phyloP scores from a whole-genome alignment of 805 yeast species.

The Spencermartinsiella europaea region DNA sequence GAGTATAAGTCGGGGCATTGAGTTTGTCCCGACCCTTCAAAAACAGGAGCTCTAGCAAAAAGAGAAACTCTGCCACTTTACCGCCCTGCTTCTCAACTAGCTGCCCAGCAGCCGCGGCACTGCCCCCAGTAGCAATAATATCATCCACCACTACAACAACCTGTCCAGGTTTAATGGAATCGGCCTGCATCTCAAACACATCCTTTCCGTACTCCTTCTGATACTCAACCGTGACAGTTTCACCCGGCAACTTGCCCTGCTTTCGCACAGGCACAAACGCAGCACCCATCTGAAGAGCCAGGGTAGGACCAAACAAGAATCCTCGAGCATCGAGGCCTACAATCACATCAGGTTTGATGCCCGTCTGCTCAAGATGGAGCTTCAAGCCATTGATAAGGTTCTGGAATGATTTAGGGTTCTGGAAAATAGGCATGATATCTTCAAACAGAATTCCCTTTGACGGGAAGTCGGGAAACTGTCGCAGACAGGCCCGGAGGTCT shows the following conservation, averaged over 20 bases:
- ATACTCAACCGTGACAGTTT: slow-evolving; percentile 63
- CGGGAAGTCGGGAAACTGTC: slow-evolving; percentile 92
- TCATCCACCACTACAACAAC: slow-evolving; percentile 89
- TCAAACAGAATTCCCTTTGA: slow-evolving; percentile 87
- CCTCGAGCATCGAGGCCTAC: slow-evolving; percentile 98
- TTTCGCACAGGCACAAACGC: slow-evolving; percentile 96
- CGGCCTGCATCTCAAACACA: slow-evolving; percentile 81
- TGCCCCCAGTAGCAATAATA: slow-evolving; percentile 97
- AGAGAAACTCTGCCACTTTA: slow-evolving; percentile 71
- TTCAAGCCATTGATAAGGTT: slow-evolving; percentile 77
- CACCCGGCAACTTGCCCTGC: slow-evolving; percentile 92
- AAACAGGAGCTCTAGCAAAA: slow-evolving; percentile 92
- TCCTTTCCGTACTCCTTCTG: slow-evolving; percentile 91
- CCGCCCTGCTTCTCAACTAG: slow-evolving; percentile 65
- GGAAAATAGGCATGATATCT: slow-evolving; percentile 93
- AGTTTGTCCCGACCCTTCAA: slow-evolving; percentile 88
- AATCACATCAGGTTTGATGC: slow-evolving; percentile 71
- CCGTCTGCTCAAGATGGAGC: slow-evolving; percentile 55
- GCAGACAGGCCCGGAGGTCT: slow-evolving; percentile 28
- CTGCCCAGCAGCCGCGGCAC: slow-evolving; percentile 91
- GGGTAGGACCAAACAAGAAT: slow-evolving; percentile 90
- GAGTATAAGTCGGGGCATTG: slow-evolving; percentile 81
- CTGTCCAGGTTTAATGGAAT: slow-evolving; percentile 72
- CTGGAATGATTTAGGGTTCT: slow-evolving; percentile 73
- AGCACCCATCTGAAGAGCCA: slow-evolving; percentile 82